Conservation (phyloP, 768 basidiomycete species). For the Podaxis carcinomalis region DNA sequence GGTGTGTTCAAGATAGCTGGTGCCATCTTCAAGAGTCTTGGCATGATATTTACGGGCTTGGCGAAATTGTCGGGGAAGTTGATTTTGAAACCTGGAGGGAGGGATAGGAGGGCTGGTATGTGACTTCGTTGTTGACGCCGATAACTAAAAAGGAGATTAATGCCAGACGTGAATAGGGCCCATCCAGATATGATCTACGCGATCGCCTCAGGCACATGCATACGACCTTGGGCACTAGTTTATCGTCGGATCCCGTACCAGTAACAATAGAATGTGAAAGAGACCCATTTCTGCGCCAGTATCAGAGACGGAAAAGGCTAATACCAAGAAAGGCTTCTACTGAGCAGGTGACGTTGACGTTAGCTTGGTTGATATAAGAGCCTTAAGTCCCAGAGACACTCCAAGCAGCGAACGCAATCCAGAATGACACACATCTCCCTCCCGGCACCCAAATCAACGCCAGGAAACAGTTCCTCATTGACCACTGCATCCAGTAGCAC, state of each 20-base stretch:
- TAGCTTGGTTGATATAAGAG: neutral
- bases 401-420: neutral
- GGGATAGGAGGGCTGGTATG: neutral
- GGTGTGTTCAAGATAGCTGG: slow-evolving; percentile 5
- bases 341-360: neutral
- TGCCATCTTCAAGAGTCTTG: neutral
- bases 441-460: neutral
- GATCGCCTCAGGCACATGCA: too few species aligned
- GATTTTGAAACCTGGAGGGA: neutral
- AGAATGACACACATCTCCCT: neutral
- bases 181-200: neutral
- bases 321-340: neutral
- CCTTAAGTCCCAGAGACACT: neutral
- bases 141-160: neutral
- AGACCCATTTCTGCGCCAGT: neutral
- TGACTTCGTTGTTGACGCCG: neutral
- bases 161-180: neutral
- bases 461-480: neutral
- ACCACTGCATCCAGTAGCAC: neutral
- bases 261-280: neutral
- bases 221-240: neutral
- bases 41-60: neutral
- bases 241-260: neutral
- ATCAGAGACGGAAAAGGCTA: neutral
- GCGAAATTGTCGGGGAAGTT: neutral